phyloP scores from a whole-genome alignment of 805 yeast genomes.

The Teunomyces atbi region DNA sequence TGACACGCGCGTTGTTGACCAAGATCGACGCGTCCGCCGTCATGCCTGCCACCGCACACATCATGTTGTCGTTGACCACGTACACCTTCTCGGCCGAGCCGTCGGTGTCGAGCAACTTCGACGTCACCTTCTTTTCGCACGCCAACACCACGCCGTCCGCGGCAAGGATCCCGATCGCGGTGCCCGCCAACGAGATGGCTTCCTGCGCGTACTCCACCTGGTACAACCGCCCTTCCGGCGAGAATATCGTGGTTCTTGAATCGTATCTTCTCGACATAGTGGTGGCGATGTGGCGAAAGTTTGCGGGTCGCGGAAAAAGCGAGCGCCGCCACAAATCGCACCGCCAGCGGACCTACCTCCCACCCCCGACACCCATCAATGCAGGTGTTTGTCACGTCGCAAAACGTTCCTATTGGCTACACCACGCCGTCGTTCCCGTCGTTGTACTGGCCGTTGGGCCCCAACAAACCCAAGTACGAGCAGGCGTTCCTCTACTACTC shows the following conservation, averaged over 20 bases:
- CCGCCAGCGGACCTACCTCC: too few relatives aligned
- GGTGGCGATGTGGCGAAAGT: neutral
- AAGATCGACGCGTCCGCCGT: conserved; percentile 94
- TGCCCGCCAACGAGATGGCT: conserved; percentile 80
- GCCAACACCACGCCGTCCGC: conserved; percentile 90
- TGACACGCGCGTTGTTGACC: conserved; percentile 79
- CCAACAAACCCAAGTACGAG: conserved; percentile 35
- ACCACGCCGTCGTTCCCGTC: conserved; percentile 78
- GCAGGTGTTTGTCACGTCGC: conserved; percentile 38
- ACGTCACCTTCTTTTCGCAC: conserved; percentile 93
- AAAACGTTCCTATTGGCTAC: conserved; percentile 78
- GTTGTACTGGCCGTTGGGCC: conserved; percentile 64
- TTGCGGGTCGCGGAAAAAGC: neutral
- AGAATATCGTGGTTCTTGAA: conserved; percentile 96
- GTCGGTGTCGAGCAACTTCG: conserved; percentile 90
- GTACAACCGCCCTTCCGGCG: conserved; percentile 97
- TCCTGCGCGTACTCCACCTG: conserved; percentile 97
- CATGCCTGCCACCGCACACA: conserved; percentile 97
- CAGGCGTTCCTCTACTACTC: conserved; percentile 64
- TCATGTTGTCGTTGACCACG: conserved; percentile 73
- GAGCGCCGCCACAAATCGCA: too few relatives aligned
- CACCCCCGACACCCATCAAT: too few relatives aligned
- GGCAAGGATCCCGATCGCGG: conserved; percentile 75
- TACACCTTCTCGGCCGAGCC: conserved; percentile 91
- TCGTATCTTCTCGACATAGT: conserved; percentile 94